phyloP scores from a whole-genome alignment of 139 green algal species.

The Picochlorum sp. region DNA sequence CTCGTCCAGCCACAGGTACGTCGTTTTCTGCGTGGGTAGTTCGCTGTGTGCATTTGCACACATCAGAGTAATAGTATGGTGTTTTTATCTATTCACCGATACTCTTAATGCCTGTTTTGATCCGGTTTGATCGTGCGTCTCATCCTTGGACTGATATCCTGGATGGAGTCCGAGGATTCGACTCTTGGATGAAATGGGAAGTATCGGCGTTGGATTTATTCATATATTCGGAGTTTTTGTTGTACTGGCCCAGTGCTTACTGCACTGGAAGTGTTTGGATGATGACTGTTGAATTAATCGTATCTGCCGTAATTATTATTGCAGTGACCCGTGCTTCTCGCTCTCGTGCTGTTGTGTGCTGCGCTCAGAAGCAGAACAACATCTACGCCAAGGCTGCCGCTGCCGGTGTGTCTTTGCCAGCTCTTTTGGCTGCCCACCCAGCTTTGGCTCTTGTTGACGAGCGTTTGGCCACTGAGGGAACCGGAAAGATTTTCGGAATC shows the following conservation, averaged over 20 bases:
- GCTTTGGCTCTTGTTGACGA: constrained; percentile 46
- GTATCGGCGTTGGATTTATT: too few relatives aligned
- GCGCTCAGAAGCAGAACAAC: constrained; percentile 23
- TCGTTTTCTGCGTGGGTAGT: background rate
- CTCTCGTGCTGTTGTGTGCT: constrained; percentile 24
- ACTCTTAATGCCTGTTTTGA: too few relatives aligned
- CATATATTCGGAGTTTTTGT: too few relatives aligned
- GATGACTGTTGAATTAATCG: background rate
- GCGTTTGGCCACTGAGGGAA: constrained; percentile 44
- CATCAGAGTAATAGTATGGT: too few relatives aligned
- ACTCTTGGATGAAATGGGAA: too few relatives aligned
- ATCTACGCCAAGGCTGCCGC: constrained; percentile 26
- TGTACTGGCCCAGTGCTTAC: background rate
- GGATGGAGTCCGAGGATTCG: too few relatives aligned
- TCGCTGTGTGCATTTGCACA: too few relatives aligned
- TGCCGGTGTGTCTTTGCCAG: constrained; percentile 28
- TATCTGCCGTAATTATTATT: constrained; percentile 1
- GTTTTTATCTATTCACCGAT: too few relatives aligned
- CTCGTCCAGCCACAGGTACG: constrained; percentile 1
- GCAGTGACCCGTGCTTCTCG: background rate
- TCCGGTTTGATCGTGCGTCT: too few relatives aligned
- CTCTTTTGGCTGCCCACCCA: constrained; percentile 32
- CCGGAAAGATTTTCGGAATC: constrained; percentile 40
- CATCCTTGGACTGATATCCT: too few relatives aligned
- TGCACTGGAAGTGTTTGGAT: background rate